phyloP scores from a whole-genome alignment of 257 asterid genomes.

The Buddleja alternifolia region DNA sequence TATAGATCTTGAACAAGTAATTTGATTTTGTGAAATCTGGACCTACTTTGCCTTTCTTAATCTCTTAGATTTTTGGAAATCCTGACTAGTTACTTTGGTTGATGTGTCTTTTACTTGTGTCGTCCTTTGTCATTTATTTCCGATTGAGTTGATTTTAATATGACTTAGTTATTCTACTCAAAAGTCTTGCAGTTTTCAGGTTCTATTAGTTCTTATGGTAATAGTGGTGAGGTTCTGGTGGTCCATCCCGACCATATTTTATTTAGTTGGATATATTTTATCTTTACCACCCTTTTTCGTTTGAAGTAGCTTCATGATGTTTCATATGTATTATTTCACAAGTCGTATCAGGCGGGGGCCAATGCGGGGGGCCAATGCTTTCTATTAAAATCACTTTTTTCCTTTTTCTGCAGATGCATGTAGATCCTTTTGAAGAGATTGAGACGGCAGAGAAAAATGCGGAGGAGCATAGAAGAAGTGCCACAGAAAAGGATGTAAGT shows the following conservation, averaged over 20 bases:
- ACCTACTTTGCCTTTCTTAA: background rate
- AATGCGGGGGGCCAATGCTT: background rate
- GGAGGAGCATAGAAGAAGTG: slow-evolving; percentile 97
- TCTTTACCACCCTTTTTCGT: slow-evolving; percentile 2
- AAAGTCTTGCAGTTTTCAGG: slow-evolving; percentile 10
- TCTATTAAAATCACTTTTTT: slow-evolving; percentile 2
- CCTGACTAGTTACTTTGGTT: slow-evolving; percentile 14
- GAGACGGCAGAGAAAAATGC: slow-evolving; percentile 77
- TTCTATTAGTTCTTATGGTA: slow-evolving; percentile 9
- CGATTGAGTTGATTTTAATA: slow-evolving; percentile 1
- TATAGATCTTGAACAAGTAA: background rate
- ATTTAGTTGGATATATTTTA: background rate
- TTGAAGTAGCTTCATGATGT: slow-evolving; percentile 25
- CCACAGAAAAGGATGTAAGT: slow-evolving; percentile 91
- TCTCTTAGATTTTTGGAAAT: slow-evolving; percentile 13
- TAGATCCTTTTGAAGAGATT: slow-evolving; percentile 96
- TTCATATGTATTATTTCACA: slow-evolving; percentile 9
- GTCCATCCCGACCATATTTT: slow-evolving; percentile 17
- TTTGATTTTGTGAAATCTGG: slow-evolving; percentile 10
- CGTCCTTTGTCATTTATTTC: slow-evolving; percentile 21
- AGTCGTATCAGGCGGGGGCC: no score
- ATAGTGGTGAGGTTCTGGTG: slow-evolving; percentile 13
- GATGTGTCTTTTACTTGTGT: background rate
- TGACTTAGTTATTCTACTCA: slow-evolving; percentile 16
- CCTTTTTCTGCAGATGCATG: slow-evolving; percentile 60